Conservation (phyloP, 768 basidiomycete genomes). For the Pulveroboletus ravenelii region DNA sequence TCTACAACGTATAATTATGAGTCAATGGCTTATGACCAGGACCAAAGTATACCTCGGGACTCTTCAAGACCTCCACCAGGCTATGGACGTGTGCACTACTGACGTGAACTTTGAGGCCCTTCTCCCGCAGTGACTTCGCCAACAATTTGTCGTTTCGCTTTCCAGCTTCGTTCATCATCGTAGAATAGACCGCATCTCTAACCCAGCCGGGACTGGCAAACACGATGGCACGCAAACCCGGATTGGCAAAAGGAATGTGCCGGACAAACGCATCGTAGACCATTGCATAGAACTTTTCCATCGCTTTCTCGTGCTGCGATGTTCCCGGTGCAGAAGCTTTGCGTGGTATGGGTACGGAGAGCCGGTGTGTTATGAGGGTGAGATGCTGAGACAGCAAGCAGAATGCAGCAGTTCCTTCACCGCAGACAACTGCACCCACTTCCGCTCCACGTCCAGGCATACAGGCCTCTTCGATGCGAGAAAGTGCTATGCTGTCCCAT, state of each 20-base stretch:
- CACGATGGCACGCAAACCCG: constrained; percentile 79
- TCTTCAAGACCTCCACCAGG: constrained; percentile 88
- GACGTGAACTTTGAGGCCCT: constrained; percentile 87
- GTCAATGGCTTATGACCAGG: not conserved
- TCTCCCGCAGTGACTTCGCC: constrained; percentile 70
- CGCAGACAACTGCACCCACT: constrained; percentile 92
- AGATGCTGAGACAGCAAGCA: constrained; percentile 96
- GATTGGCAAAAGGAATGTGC: constrained; percentile 80
- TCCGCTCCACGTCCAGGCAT: constrained; percentile 94
- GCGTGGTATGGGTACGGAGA: constrained; percentile 84
- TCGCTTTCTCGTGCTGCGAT: constrained; percentile 89
- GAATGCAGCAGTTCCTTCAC: constrained; percentile 92
- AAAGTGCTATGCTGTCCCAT: constrained; percentile 88
- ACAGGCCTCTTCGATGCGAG: constrained; percentile 82
- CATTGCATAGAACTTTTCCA: constrained; percentile 75
- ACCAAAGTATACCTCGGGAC: constrained; percentile 68
- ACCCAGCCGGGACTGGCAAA: constrained; percentile 98
- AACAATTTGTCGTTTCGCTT: constrained; percentile 78
- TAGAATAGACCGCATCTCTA: constrained; percentile 80
- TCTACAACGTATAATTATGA: constrained; percentile 37
- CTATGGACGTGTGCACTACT: constrained; percentile 95
- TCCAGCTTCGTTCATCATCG: constrained; percentile 76
- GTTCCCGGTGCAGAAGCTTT: constrained; percentile 81
- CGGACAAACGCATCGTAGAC: constrained; percentile 84
- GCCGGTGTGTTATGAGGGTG: constrained; percentile 87